Base-by-base conservation (phyloP, 106 monocot species). In the Alisma plantagoaquatica region DNA sequence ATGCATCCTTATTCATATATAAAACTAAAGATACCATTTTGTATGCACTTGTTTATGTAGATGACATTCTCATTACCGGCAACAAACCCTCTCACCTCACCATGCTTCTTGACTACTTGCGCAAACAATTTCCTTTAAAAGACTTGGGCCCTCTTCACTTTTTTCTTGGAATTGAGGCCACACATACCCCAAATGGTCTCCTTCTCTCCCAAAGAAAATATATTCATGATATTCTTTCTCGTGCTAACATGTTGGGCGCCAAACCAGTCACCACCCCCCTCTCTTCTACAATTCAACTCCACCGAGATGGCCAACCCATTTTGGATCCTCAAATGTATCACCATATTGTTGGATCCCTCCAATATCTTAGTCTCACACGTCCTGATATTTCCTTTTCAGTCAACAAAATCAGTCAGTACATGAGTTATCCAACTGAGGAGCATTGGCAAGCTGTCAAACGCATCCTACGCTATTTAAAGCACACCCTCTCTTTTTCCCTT, bases 301-400 rank as follows among this genome's bases (percentile, higher is more conserved):
- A 6, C 6, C 14, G 9, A 7, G 9, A 38, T 7, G 35, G 35
- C 9, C 2, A 21, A 49, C 10, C 10, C 2, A 21, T 11, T 49
- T 3, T 21, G 10, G 3, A 11, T 19, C 19, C 15, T 3, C 1
- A 18, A 22, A 18, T 23, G 3, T 55, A 31, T 55, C 9, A 31
- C 0, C 4, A 17, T 10, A 10, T 55, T 2, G 19, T 55, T 29
- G 2, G 2, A 18, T 28, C 54, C 7, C 30, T 55, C 3, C 54
- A 55, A 17, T 55, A 2, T 19, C 11, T 55, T 16, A 30, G 19
- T 16, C 30, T 55, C 2, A 31, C 54, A 10, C 9, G 27, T 15
- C 30, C 54, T 31, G 27, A 31, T 18, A 55, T 55, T 8, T 29
- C 30, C 7, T 55, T 55, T 28, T 28, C 26, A 15, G 54, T 55